Evolutionary conservation across 306 rosid genomes (phyloP).

Genomic region (Trifolium dubium): DNA sequence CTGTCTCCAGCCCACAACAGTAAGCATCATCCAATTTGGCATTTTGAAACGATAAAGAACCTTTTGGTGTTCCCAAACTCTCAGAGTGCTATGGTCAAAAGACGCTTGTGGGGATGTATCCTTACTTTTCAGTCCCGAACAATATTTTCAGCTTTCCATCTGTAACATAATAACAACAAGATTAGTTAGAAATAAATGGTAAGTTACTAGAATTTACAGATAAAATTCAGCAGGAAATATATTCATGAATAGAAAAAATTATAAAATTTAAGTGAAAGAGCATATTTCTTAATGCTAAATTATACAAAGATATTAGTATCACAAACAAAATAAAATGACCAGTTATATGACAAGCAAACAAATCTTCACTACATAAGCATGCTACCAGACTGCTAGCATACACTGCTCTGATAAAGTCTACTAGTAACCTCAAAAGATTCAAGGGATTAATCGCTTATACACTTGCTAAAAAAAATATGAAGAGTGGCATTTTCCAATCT

Average conservation of each 20-base stretch:
- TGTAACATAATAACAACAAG: slow-evolving; percentile 48
- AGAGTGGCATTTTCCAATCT: slow-evolving; percentile 18
- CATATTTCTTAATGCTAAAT: slow-evolving; percentile 14
- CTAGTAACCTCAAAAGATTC: slow-evolving; percentile 23
- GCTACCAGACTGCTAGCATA: slow-evolving; percentile 17
- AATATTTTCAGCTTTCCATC: slow-evolving; percentile 45
- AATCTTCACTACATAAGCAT: slow-evolving; percentile 16
- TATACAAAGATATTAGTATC: slow-evolving; percentile 32
- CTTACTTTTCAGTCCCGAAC: slow-evolving; percentile 21
- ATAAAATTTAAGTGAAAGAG: slow-evolving; percentile 28
- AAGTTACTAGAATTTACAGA: slow-evolving; percentile 26
- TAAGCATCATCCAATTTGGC: slow-evolving; percentile 12
- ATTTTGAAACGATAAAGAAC: slow-evolving; percentile 20
- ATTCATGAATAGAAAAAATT: background rate
- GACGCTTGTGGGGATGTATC: background rate
- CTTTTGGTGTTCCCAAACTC: slow-evolving; percentile 24
- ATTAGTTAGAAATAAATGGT: slow-evolving; percentile 42
- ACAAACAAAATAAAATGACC: slow-evolving; percentile 33
- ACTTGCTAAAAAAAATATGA: slow-evolving; percentile 29
- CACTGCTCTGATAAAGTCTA: slow-evolving; percentile 1
- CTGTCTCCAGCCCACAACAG: slow-evolving; percentile 3
- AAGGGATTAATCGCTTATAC: background rate
- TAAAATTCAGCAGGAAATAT: slow-evolving; percentile 13
- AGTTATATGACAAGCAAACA: slow-evolving; percentile 6
- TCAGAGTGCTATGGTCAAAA: background rate